phyloP scores from a whole-genome alignment of 495 filamentous ascomycete species.

The Pyrenopolyporus hunteri region DNA sequence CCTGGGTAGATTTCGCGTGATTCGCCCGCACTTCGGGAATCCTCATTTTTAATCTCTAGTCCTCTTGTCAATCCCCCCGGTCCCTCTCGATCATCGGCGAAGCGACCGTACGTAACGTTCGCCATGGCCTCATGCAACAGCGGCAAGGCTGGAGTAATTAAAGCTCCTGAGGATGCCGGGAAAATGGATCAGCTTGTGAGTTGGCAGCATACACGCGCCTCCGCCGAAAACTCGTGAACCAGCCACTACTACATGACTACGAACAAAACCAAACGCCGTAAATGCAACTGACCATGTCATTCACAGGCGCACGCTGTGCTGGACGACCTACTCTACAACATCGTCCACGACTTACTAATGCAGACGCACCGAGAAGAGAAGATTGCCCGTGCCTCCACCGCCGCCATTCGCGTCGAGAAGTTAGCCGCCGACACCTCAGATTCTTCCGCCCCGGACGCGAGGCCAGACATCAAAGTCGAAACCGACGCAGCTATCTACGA shows the following conservation, averaged over 20 bases:
- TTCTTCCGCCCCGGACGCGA: constrained; percentile 47
- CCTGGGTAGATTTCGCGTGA: constrained; percentile 15
- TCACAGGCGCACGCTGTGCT: constrained; percentile 60
- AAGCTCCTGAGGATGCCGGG: constrained; percentile 48
- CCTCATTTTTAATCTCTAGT: neutral
- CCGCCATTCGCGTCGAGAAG: constrained; percentile 73
- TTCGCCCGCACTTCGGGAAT: constrained; percentile 3
- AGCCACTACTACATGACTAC: constrained; percentile 7
- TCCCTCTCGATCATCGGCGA: constrained; percentile 8
- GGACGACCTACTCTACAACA: constrained; percentile 74
- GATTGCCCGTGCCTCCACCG: constrained; percentile 71
- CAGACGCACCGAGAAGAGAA: constrained; percentile 78
- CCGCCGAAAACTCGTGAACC: no score
- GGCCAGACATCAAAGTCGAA: constrained; percentile 62
- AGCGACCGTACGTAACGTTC: constrained; percentile 19
- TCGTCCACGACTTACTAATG: constrained; percentile 71
- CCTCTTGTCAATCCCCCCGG: neutral
- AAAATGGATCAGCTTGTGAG: constrained; percentile 56
- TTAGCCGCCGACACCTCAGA: constrained; percentile 63
- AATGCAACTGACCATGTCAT: constrained; percentile 21
- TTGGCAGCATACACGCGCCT: constrained; percentile 17
- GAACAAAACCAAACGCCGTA: constrained; percentile 6
- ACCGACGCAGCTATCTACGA: constrained; percentile 76
- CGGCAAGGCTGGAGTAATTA: constrained; percentile 57
- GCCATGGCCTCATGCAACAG: constrained; percentile 49